These are phyloP conservation scores for Eutrema salsugineum DNA, from an alignment of 441 rosid genomes.

Conservation along the genomic window DNA sequence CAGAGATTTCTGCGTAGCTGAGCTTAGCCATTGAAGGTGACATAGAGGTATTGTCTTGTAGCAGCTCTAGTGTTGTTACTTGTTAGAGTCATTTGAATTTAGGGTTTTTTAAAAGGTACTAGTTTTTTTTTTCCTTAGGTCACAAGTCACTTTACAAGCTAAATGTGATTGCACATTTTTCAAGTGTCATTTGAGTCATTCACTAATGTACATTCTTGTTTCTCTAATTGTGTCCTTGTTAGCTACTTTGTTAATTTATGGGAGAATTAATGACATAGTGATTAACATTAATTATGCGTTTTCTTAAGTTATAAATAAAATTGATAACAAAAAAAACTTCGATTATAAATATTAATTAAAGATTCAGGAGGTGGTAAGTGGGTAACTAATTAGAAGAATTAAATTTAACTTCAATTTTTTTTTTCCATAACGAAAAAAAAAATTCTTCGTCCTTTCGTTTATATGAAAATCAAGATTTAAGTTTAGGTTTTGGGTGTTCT, in stretches of 20 bases:
- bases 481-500: constrained; percentile 2
- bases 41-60: too few species aligned
- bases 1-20: background rate
- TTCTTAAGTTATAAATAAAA: too few species aligned
- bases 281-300: background rate
- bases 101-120: background rate
- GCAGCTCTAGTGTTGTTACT: too few species aligned
- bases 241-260: too few species aligned
- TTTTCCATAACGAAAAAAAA: background rate
- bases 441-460: background rate
- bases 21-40: background rate
- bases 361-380: background rate
- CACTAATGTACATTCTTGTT: background rate
- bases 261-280: background rate
- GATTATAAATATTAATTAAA: background rate
- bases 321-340: too few species aligned
- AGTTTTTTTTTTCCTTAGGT: background rate
- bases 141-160: background rate
- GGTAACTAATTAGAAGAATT: background rate
- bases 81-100: background rate
- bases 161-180: background rate
- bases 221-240: too few species aligned
- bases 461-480: constrained; percentile 2
- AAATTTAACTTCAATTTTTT: background rate
- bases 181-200: background rate